Percentiles rank a stretch among this genome's conserved stretches.
These are phyloP conservation scores for Barbatosphaeria neglecta DNA, from an alignment of 495 filamentous ascomycete genomes.

Conservation along the genomic window DNA sequence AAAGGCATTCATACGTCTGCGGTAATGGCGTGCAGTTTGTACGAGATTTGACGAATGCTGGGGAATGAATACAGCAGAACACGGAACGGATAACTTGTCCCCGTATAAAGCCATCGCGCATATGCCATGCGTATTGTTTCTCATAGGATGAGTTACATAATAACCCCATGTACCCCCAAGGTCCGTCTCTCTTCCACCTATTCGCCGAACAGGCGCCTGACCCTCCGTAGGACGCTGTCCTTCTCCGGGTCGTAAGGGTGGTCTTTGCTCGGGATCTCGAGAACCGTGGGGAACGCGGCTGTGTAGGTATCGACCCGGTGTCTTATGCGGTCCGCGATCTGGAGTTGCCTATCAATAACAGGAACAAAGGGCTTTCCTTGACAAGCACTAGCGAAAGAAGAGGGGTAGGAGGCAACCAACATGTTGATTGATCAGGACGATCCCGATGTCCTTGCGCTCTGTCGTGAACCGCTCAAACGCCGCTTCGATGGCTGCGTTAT, in stretches of 20 bases:
- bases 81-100: neutral
- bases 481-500: conserved; percentile 74
- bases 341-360: too few relatives aligned
- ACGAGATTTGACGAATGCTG: neutral
- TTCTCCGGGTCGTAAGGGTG: conserved; percentile 99
- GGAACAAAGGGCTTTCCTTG: too few relatives aligned
- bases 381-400: too few relatives aligned
- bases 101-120: neutral
- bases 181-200: conserved; percentile 26
- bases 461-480: conserved; percentile 83
- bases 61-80: neutral
- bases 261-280: conserved; percentile 98
- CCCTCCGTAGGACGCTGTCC: conserved; percentile 89
- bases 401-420: conserved; percentile 43
- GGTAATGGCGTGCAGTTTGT: neutral
- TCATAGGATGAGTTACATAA: too few relatives aligned
- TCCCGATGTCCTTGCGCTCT: conserved; percentile 88
- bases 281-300: conserved; percentile 60
- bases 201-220: conserved; percentile 85
- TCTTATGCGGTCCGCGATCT: conserved; percentile 87
- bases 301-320: conserved; percentile 64
- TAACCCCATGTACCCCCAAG: too few relatives aligned
- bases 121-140: too few relatives aligned
- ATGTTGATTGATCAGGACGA: conserved; percentile 96
- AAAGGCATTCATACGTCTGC: neutral